phyloP scores from a whole-genome alignment of 495 filamentous ascomycete genomes.

The Podospora appendiculata region DNA sequence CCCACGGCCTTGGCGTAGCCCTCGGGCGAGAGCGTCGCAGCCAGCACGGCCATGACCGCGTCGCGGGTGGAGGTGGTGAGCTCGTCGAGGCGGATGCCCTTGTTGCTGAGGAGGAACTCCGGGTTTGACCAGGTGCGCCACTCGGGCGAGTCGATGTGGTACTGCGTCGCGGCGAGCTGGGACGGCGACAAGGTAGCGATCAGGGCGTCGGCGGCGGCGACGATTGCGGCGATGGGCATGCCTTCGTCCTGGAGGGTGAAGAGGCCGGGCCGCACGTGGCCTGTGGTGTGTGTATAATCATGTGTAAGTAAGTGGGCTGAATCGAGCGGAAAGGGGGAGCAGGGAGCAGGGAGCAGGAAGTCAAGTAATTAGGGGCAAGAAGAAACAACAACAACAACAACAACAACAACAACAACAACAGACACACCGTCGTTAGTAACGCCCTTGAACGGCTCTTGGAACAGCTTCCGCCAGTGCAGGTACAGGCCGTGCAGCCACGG shows the following conservation, averaged over 20 bases:
- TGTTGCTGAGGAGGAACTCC: conserved; percentile 55
- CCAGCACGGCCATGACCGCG: conserved; percentile 46
- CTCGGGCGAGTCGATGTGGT: conserved; percentile 62
- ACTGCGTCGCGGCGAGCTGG: conserved; percentile 39
- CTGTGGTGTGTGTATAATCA: too few species aligned
- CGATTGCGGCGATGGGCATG: conserved; percentile 49
- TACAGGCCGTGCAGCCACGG: conserved; percentile 64
- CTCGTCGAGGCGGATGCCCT: conserved; percentile 61
- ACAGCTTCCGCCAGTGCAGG: conserved; percentile 56
- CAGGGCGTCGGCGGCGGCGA: conserved; percentile 37
- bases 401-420: too few species aligned
- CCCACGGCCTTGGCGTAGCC: conserved; percentile 63
- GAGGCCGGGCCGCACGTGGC: conserved; percentile 45
- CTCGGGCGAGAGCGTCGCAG: conserved; percentile 52
- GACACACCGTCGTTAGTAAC: conserved; percentile 58
- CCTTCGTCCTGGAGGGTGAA: conserved; percentile 56
- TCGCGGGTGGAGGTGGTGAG: conserved; percentile 31
- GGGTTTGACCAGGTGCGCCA: conserved; percentile 74
- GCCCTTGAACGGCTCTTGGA: conserved; percentile 63
- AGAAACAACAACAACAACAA: neutral
- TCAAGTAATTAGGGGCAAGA: neutral
- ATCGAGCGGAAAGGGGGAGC: neutral
- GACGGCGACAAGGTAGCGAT: conserved; percentile 33
- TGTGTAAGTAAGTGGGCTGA: neutral
- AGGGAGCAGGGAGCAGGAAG: neutral